Percentiles rank a stretch among this genome's conserved stretches.
Evolutionary conservation across 2,329 filamentous ascomycete genomes (phyloP).

Genomic region (Sarocladium strictum): DNA sequence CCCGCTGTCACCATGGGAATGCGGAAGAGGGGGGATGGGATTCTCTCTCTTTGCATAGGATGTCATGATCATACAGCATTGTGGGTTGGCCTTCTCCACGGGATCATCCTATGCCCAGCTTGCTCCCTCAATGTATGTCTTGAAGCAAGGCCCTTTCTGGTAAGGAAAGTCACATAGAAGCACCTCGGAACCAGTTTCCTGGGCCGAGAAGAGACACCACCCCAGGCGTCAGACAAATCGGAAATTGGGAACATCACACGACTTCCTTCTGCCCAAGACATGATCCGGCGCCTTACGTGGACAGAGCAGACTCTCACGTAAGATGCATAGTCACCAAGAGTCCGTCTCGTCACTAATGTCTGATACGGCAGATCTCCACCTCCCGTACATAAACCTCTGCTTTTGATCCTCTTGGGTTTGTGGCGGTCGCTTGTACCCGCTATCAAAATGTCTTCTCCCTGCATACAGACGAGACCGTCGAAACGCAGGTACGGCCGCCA

Average conservation of each 20-base stretch:
- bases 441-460: neutral
- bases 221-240: neutral
- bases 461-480: constrained; percentile 3
- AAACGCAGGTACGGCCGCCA: neutral
- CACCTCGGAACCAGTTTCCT: neutral
- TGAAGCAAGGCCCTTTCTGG: neutral
- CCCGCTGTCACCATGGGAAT: neutral
- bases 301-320: neutral
- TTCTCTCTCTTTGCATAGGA: neutral
- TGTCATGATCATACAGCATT: neutral
- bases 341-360: neutral
- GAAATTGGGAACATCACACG: neutral
- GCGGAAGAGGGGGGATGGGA: neutral
- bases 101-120: neutral
- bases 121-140: constrained; percentile 3
- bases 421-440: neutral
- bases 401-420: neutral
- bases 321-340: neutral
- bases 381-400: neutral
- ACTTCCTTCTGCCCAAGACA: neutral
- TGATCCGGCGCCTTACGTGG: neutral
- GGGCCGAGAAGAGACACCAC: neutral
- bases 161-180: neutral
- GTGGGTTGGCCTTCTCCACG: neutral
- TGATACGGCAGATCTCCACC: neutral